Evolutionary conservation across 2,329 filamentous ascomycete genomes (phyloP).

Genomic region (Claviceps sorghi): DNA sequence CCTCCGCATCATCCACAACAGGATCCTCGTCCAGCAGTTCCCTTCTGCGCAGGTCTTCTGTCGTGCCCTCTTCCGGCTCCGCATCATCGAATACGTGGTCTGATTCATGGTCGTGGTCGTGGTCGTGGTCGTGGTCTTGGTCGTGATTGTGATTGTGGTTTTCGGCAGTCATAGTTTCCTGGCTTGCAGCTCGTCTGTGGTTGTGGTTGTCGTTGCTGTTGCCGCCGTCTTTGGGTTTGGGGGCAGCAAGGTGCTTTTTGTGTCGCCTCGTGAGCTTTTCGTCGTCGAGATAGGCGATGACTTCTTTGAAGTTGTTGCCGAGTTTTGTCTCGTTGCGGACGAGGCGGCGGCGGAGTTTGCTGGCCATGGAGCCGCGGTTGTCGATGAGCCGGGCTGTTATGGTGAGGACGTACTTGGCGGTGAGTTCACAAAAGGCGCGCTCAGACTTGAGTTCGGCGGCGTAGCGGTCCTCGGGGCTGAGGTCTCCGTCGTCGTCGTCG

Average conservation of each 20-base stretch:
- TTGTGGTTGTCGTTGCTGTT: conserved; percentile 22
- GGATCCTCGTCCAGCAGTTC: conserved; percentile 39
- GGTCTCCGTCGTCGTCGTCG: conserved; percentile 39
- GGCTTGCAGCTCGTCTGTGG: no score
- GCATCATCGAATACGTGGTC: conserved; percentile 32
- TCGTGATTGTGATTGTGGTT: conserved; percentile 21
- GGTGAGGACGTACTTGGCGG: conserved; percentile 70
- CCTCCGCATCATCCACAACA: conserved; percentile 21
- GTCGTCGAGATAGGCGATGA: conserved; percentile 67
- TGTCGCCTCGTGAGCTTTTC: conserved; percentile 35
- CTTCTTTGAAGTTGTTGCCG: conserved; percentile 73
- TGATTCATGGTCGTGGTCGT: conserved; percentile 13
- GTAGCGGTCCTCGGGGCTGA: conserved; percentile 43
- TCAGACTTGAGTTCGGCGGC: conserved; percentile 62
- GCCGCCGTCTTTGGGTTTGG: conserved; percentile 10
- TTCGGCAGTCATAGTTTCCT: no score
- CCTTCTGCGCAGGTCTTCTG: conserved; percentile 39
- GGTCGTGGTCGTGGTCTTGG: no score
- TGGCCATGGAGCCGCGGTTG: conserved; percentile 39
- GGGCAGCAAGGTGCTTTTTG: conserved; percentile 22
- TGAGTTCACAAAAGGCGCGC: conserved; percentile 70
- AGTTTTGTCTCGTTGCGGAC: conserved; percentile 67
- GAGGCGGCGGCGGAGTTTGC: conserved; percentile 55
- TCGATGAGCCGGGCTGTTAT: conserved; percentile 66
- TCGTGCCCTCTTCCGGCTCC: conserved; percentile 43